phyloP scores from a whole-genome alignment of 176 grass and related monocot species.

The Sorghum bicolor region DNA sequence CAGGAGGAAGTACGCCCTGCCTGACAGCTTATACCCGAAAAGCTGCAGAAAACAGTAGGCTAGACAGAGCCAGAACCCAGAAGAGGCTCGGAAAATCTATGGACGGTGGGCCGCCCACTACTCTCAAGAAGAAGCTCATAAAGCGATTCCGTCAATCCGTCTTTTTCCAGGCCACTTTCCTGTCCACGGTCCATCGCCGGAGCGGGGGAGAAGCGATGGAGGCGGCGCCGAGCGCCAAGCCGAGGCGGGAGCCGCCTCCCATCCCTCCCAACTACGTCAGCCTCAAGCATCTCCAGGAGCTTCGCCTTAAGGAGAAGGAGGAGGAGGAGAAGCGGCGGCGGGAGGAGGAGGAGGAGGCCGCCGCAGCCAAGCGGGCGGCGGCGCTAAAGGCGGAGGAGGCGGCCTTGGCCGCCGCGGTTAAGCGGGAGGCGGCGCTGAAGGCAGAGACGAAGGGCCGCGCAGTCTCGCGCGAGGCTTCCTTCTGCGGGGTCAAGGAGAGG shows the following conservation, averaged over 20 bases:
- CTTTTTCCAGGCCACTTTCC: neutral
- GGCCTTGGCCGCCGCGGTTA: neutral
- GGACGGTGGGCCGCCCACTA: neutral
- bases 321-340: conserved; percentile 11
- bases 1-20: too few relatives aligned
- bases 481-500: conserved; percentile 1
- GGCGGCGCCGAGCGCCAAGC: conserved; percentile 5
- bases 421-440: neutral
- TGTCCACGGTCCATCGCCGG: neutral
- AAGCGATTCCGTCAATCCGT: neutral
- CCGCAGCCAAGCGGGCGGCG: neutral
- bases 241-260: conserved; percentile 15
- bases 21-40: too few relatives aligned
- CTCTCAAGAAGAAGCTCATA: neutral
- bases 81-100: too few relatives aligned
- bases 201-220: conserved; percentile 27
- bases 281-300: conserved; percentile 41
- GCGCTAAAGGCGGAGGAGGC: neutral
- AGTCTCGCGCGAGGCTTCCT: neutral
- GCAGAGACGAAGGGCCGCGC: neutral
- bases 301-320: conserved; percentile 37
- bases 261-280: conserved; percentile 55
- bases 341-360: neutral
- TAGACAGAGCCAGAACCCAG: too few relatives aligned
- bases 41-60: too few relatives aligned